Evolutionary conservation across 805 yeast genomes (phyloP).

Genomic region (Yamadazyma kitorensis): DNA sequence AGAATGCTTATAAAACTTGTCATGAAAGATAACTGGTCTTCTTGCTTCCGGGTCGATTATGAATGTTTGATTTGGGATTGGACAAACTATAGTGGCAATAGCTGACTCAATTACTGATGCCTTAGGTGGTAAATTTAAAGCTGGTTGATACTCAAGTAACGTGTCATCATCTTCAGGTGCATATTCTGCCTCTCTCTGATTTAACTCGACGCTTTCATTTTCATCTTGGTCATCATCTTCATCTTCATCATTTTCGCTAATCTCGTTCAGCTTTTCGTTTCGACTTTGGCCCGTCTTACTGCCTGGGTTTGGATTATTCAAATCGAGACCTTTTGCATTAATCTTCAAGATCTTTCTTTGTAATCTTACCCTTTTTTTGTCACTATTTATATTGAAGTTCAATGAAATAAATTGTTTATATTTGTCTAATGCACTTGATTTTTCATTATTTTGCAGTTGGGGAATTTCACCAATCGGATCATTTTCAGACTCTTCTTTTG

Average conservation of each 20-base stretch:
- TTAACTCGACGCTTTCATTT: constrained; percentile 8
- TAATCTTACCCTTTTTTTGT: constrained; percentile 9
- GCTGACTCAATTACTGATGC: constrained; percentile 44
- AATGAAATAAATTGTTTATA: constrained; percentile 18
- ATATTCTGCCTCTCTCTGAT: constrained; percentile 13
- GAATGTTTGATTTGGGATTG: constrained; percentile 33
- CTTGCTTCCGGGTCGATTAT: constrained; percentile 33
- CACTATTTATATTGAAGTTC: constrained; percentile 13
- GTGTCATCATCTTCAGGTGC: constrained; percentile 8
- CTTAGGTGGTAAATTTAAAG: constrained; percentile 42
- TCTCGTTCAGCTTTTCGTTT: neutral
- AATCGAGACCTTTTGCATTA: constrained; percentile 22
- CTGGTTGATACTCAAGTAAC: constrained; percentile 2
- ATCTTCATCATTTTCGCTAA: neutral
- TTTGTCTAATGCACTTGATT: constrained; percentile 7
- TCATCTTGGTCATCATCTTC: constrained; percentile 12
- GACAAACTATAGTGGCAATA: constrained; percentile 36
- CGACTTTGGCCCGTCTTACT: too few species aligned
- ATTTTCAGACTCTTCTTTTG: constrained; percentile 9
- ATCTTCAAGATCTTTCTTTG: constrained; percentile 20
- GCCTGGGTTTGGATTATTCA: too few species aligned
- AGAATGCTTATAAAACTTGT: constrained; percentile 34
- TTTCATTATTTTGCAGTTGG: constrained; percentile 9
- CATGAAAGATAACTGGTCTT: constrained; percentile 41
- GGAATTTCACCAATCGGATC: constrained; percentile 31